phyloP scores from a whole-genome alignment of 192 early-diverging fungal genomes.

The Coemansia reversa region DNA sequence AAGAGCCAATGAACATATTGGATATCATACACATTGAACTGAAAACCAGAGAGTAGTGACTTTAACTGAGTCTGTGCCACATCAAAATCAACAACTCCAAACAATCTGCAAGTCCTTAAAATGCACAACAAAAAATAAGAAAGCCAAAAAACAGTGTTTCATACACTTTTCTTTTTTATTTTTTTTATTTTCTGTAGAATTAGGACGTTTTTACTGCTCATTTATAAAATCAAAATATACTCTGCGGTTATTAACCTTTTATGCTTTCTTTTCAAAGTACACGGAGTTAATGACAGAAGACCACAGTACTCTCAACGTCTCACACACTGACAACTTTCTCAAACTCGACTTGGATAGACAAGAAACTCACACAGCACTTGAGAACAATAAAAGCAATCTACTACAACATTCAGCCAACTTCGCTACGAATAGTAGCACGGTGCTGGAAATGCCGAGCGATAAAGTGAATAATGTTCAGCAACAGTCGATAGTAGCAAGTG shows the following conservation, averaged over 20 bases:
- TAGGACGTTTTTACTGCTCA: neutral
- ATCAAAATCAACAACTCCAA: too few species aligned
- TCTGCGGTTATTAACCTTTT: neutral
- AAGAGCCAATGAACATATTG: neutral
- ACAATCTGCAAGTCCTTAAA: neutral
- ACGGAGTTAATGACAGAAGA: neutral
- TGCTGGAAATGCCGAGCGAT: slow-evolving; percentile 6
- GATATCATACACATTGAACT: too few species aligned
- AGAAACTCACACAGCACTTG: neutral
- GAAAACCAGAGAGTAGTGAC: too few species aligned
- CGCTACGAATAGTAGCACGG: slow-evolving; percentile 11
- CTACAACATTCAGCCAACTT: slow-evolving; percentile 22
- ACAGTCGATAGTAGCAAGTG: slow-evolving; percentile 25
- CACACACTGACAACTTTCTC: neutral
- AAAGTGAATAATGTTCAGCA: neutral
- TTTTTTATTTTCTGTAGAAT: neutral
- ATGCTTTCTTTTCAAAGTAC: neutral
- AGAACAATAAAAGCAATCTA: neutral
- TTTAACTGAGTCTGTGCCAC: too few species aligned
- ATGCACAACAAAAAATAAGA: too few species aligned
- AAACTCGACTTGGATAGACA: neutral
- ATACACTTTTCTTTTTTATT: too few species aligned
- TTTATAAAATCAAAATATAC: neutral
- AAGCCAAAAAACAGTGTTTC: too few species aligned
- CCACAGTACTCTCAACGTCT: neutral